phyloP scores from a whole-genome alignment of 1,284 basidiomycete genomes.

The Taiwanofungus camphoratus region DNA sequence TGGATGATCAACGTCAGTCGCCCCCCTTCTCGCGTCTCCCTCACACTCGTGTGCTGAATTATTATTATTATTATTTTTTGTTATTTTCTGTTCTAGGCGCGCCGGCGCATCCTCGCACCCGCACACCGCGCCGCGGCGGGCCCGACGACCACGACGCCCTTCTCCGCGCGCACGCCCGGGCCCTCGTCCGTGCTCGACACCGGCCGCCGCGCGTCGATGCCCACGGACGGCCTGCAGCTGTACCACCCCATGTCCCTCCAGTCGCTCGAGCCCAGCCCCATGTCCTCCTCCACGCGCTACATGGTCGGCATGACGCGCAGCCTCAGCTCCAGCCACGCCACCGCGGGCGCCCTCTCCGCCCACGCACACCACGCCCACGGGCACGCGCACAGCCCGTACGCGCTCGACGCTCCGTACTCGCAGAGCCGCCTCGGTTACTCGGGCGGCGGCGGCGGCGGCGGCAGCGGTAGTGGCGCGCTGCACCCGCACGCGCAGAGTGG shows the following conservation, averaged over 20 bases:
- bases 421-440: conserved; percentile 21
- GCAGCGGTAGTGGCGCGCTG: conserved; percentile 8
- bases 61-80: conserved; percentile 8
- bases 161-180: conserved; percentile 39
- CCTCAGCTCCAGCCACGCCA: conserved; percentile 22
- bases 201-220: conserved; percentile 37
- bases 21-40: conserved; percentile 11
- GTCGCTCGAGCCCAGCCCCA: conserved; percentile 29
- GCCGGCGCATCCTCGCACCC: conserved; percentile 75
- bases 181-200: conserved; percentile 23
- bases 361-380: conserved; percentile 16
- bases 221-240: conserved; percentile 57
- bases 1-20: conserved; percentile 85
- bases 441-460: conserved; percentile 13
- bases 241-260: conserved; percentile 73
- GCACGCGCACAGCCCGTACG: conserved; percentile 23
- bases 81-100: conserved; percentile 43
- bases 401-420: conserved; percentile 17
- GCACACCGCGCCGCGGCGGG: conserved; percentile 67
- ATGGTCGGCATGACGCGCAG: conserved; percentile 28
- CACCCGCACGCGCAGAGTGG: background rate
- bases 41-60: conserved; percentile 12
- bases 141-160: conserved; percentile 68
- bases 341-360: conserved; percentile 21
- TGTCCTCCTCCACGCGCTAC: conserved; percentile 22